These are phyloP conservation scores for Pseudogymnoascus sp. DNA, from an alignment of 2,329 filamentous ascomycete species.

Conservation along the genomic window DNA sequence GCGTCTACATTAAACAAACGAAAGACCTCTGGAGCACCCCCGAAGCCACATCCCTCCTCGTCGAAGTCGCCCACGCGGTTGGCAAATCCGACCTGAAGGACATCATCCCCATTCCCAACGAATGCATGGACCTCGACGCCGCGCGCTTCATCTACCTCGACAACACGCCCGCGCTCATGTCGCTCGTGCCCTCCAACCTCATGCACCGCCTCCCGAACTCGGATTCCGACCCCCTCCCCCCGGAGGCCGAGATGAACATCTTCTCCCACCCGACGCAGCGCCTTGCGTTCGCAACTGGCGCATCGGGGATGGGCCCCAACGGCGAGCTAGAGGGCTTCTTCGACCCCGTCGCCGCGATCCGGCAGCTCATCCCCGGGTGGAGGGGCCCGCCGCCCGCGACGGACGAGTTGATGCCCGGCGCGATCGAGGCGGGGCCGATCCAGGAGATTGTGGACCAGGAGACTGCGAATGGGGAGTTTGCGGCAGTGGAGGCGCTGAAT, in stretches of 20 bases:
- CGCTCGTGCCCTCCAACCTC: conserved; percentile 22
- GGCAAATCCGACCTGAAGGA: conserved; percentile 14
- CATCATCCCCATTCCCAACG: not conserved
- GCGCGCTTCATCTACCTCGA: conserved; percentile 29
- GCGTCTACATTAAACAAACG: conserved; percentile 57
- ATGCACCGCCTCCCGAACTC: conserved; percentile 28
- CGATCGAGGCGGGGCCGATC: not conserved
- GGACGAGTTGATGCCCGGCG: not conserved
- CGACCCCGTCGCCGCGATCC: conserved; percentile 23
- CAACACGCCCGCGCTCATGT: conserved; percentile 27
- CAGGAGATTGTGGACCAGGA: not conserved
- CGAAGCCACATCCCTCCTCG: conserved; percentile 52
- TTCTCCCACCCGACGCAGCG: conserved; percentile 24
- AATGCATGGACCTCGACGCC: conserved; percentile 24
- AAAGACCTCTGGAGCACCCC: conserved; percentile 69
- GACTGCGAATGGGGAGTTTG: conserved; percentile 1
- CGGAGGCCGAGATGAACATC: conserved; percentile 22
- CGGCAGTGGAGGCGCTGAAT: not conserved
- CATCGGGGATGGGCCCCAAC: conserved; percentile 6
- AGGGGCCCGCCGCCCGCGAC: not conserved
- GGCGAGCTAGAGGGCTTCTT: conserved; percentile 11
- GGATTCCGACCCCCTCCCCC: conserved; percentile 29
- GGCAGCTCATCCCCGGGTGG: conserved; percentile 18
- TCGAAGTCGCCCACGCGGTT: conserved; percentile 49
- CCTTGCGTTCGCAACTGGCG: conserved; percentile 9